Base-by-base conservation (phyloP, 2,329 filamentous ascomycete species). In the Xylaria hypoxylon region DNA sequence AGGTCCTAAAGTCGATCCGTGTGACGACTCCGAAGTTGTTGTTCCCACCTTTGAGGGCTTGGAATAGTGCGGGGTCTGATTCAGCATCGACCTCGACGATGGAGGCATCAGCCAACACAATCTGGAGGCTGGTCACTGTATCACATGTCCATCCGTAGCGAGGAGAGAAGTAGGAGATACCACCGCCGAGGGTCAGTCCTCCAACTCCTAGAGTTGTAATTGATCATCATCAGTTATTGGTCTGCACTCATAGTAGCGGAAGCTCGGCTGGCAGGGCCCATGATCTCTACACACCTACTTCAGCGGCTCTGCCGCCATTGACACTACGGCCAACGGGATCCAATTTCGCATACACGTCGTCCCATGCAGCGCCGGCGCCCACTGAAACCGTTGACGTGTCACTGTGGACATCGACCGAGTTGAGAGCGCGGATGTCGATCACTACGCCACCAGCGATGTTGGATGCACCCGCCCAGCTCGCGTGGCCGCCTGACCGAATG, bases 401-500 rank as follows among this genome's bases (percentile, higher is more conserved):
- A 19, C n/a, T 78, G 2, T 71, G 71, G 5, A 72, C 75, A 47
- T 80, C 79, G 2, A 83, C 71, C 13, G 71, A 52, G 63, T 80
- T 80, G 13, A 86, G 75, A 5, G 71, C 69, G 8, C 75, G 73
- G 15, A 86, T 71, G 65, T 83, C 81, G 57, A 86, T 75, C 3
- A 80, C 79, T 4, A 84, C 73, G 13, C 81, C 79, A n/a, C 70
- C 69, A 2, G 74, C 69, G 62, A 79, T 79, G 69, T 79, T 86
- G 4, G 83, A 82, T 1, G 78, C 78, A 24, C n/a, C 80, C 0
- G 79, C 74, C 65, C 83, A 84, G 2, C 81, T 77, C 1, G 80
- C 81, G 74, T 87, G 85, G 0, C 86, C 85, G n/a, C 85, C 85
- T 50, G 80, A 78, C 42, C 83, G 83, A 65, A 85, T 79, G 2